Evolutionary conservation across 2,329 filamentous ascomycete genomes (phyloP), one percentile per base, ranked within the genome.

Genomic region (Cercospora sojina): DNA sequence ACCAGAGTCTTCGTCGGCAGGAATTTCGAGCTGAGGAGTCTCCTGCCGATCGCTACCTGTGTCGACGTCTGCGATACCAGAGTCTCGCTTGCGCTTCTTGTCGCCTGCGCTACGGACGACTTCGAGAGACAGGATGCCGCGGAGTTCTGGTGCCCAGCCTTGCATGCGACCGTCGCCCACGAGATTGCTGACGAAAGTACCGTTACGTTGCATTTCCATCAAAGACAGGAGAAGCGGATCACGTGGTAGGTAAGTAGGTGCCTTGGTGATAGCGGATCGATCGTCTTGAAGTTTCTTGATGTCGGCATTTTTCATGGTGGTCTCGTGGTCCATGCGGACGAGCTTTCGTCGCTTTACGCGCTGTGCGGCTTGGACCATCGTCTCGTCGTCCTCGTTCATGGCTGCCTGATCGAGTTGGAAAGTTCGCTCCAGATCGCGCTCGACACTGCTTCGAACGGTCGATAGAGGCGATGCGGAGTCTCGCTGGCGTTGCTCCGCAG

Each of bases 21-120:
- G 74, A 69, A 68, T 77, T 70, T 72, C 75, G 23, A 71, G 74
- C 64, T 59, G 75, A 31, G 72, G 74, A 10, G 70, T 71, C 16
- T 69, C 71, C 59, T 71, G 70, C 57, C 69, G 64, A 62, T 71
- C 78, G 29, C 75, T 78, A 27, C 78, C 86, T 67, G 81, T 87
- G 23, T 90, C 91, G 69, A 95, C 85, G 49, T 75, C 92, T 53
- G 90, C 91, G 70, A 95, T 87, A 25, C 91, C 93, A 73, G 90
- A 93, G 75, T 97, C 93, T 51, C 95, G 89, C 85, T 99, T 99
- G 66, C 95, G 88, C 86, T 98, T 99, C 64, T 94, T 85, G 68
- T 96, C 92, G 65, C 88, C 90, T 49, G 89, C 86, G 65, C 88
- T 88, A 68, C 89, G 89, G 16, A 96, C 86, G 13, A 91, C 86